Conservation (phyloP, 176 grass and related monocot genomes). For the Carex pumila region DNA sequence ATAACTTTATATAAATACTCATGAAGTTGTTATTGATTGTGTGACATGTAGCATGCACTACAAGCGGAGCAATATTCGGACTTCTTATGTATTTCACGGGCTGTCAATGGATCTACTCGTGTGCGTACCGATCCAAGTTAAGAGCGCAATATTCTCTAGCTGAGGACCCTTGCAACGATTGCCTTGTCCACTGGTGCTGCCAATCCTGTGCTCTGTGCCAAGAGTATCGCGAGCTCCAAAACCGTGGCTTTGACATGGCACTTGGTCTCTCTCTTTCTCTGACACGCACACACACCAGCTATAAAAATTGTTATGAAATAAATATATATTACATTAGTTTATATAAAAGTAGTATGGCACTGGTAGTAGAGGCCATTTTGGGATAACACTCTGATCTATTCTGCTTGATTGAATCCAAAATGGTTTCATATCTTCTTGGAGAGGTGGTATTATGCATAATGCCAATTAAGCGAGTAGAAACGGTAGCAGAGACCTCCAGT, state of each 20-base stretch:
- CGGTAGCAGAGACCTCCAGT: no score
- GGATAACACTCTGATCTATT: no score
- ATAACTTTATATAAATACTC: background rate
- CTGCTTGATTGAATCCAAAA: no score
- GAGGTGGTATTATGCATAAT: no score
- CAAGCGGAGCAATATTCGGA: constrained; percentile 28
- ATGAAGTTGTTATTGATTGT: background rate
- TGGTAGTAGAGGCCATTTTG: no score
- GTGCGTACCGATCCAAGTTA: constrained; percentile 49
- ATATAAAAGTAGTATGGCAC: background rate
- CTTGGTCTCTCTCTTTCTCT: constrained; percentile 14
- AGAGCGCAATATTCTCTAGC: constrained; percentile 29
- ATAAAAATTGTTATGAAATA: background rate
- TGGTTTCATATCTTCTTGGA: no score
- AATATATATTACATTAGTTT: background rate
- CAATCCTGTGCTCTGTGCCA: constrained; percentile 45
- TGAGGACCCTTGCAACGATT: constrained; percentile 59
- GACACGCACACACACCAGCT: background rate
- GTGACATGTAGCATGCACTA: constrained; percentile 26
- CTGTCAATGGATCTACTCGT: constrained; percentile 32
- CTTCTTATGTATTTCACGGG: constrained; percentile 14
- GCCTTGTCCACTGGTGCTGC: constrained; percentile 55
- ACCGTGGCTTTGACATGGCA: constrained; percentile 43
- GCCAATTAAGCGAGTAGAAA: no score
- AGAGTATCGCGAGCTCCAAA: constrained; percentile 57